Evolutionary conservation across 2,329 filamentous ascomycete genomes (phyloP), one percentile per base, ranked within the genome.

Genomic region (Alternaria triticimaculans): DNA sequence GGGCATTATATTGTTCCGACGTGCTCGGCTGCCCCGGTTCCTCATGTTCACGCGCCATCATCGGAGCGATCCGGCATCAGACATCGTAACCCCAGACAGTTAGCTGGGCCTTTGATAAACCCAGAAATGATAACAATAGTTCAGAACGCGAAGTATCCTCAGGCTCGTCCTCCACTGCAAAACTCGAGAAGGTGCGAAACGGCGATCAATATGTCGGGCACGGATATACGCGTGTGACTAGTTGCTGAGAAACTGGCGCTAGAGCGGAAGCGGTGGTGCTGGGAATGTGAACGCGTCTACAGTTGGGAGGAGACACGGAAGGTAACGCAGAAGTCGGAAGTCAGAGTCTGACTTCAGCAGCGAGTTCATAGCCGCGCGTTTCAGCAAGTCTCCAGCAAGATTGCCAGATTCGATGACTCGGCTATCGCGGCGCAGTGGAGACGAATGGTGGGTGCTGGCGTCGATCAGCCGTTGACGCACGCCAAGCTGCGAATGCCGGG

Each of bases 161-260:
- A 46, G 43, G 14, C 14, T 56, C n/a, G 15, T 18, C 7, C 7
- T 14, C 11, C 5, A 18, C 7, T 11, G 10, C 15, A 18, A 30
- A 15, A 15, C 21, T 25, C 7, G 9, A 4, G 33, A 20, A 20
- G 28, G 23, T 23, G 23, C 25, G 46, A 20, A 48, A 25, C 21
- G 10, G 21, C 51, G 28, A 30, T 51, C 48, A 49, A n/a, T 30
- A 37, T 58, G 55, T 48, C 48, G 8, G 43, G 48, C 37, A 23
- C 14, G 43, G 25, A 21, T 50, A 23, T 44, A 18, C n/a, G 28
- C 53, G 20, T 53, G 48, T 56, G 60, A 49, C 55, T 55, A 53
- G 55, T 60, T 66, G 70, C 67, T 70, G 66, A 70, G 62, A 54
- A 67, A 71, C 59, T 60, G 58, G 37, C 62, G 62, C 72, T 72